Evolutionary conservation across 257 asterid species (phyloP).

Genomic region (Cynanchum wilfordii): DNA sequence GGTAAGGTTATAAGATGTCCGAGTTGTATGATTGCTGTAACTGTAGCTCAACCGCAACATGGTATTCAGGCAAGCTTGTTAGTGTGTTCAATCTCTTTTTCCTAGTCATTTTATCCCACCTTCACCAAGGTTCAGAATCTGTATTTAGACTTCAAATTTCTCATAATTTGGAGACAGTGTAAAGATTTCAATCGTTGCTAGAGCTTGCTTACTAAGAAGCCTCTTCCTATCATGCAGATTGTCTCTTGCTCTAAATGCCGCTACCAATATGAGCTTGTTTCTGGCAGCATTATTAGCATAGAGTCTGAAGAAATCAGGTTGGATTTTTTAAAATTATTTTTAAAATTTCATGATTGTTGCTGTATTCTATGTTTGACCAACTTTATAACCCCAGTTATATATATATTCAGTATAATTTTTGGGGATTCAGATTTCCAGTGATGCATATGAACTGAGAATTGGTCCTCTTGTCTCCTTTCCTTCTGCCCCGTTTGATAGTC

Average conservation of each 20-base stretch:
- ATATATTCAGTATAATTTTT: too few species aligned
- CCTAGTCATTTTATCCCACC: not conserved
- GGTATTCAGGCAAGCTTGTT: conserved; percentile 74
- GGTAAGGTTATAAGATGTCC: conserved; percentile 95
- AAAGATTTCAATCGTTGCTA: not conserved
- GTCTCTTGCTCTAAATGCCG: conserved; percentile 93
- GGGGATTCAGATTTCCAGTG: not conserved
- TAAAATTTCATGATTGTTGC: too few species aligned
- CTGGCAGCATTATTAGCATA: conserved; percentile 66
- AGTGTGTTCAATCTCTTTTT: conserved; percentile 3
- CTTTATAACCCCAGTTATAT: not conserved
- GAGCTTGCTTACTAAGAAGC: not conserved
- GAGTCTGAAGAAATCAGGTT: conserved; percentile 94
- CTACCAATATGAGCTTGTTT: conserved; percentile 80
- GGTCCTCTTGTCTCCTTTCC: not conserved
- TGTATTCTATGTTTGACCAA: not conserved
- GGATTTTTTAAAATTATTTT: conserved; percentile 9
- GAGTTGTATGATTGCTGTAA: conserved; percentile 68
- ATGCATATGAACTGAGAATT: not conserved
- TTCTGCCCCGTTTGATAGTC: conserved; percentile 16
- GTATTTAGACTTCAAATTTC: not conserved
- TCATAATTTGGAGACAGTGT: not conserved
- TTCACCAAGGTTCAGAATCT: not conserved
- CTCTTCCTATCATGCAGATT: conserved; percentile 41
- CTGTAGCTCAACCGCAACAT: conserved; percentile 94